These are phyloP conservation scores for Diaporthe helianthi DNA, from an alignment of 2,329 filamentous ascomycete species.

Conservation along the genomic window DNA sequence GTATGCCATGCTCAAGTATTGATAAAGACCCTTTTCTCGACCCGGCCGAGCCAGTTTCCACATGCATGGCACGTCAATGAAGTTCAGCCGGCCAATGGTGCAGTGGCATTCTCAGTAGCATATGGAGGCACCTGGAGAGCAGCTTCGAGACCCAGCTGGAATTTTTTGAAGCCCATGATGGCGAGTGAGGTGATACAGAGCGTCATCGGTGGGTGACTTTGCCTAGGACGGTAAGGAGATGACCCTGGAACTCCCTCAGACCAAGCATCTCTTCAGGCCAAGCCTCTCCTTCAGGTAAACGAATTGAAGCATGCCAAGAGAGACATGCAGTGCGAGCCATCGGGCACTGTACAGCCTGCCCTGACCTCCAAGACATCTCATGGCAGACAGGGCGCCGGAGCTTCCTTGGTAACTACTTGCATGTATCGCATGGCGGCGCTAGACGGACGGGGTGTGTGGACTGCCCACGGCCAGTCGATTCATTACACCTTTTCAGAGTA, in stretches of 20 bases:
- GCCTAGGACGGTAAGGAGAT: conserved; percentile 12
- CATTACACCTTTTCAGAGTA: background rate
- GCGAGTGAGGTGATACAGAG: conserved; percentile 31
- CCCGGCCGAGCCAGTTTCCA: background rate
- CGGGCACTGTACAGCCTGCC: conserved; percentile 22
- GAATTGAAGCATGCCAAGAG: conserved; percentile 18
- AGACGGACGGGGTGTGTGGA: background rate
- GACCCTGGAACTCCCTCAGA: conserved; percentile 14
- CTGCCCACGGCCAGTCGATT: background rate
- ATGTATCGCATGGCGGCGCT: conserved; percentile 11
- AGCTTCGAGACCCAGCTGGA: conserved; percentile 1
- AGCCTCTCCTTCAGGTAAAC: conserved; percentile 10
- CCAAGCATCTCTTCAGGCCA: conserved; percentile 11
- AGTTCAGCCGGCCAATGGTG: background rate
- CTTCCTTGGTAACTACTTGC: background rate
- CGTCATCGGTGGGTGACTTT: conserved; percentile 20
- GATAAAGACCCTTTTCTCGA: background rate
- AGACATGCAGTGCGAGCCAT: conserved; percentile 25
- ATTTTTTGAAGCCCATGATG: background rate
- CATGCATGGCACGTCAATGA: background rate
- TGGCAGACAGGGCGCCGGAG: conserved; percentile 1
- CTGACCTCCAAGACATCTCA: conserved; percentile 13
- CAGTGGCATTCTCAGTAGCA: background rate
- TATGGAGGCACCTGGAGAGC: background rate
- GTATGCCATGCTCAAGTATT: background rate